Conservation (phyloP, 305 asterid genomes). For the Fraxinus floribunda region DNA sequence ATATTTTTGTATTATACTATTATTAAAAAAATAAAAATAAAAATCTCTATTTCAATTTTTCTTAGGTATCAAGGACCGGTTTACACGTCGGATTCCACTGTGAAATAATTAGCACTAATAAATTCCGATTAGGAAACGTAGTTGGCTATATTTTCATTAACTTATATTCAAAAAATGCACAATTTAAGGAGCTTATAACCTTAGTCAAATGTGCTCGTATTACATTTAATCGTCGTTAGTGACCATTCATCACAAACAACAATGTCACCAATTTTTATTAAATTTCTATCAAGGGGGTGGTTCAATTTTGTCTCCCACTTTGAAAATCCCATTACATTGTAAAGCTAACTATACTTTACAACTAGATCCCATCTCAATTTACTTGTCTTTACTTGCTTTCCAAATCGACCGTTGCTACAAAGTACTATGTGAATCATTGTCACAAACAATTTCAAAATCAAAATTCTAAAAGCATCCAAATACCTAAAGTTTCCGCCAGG, state of each 20-base stretch:
- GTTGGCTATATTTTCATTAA: background rate
- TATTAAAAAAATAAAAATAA: background rate
- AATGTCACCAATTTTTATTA: background rate
- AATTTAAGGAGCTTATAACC: background rate
- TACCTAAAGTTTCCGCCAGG: slow-evolving; percentile 1
- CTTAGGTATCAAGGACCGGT: background rate
- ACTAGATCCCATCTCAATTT: slow-evolving; percentile 10
- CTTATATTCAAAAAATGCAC: background rate
- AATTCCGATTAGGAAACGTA: background rate
- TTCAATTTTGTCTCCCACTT: background rate
- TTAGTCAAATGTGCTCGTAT: background rate
- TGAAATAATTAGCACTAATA: background rate
- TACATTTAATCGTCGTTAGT: background rate
- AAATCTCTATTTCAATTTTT: background rate
- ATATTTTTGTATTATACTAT: background rate
- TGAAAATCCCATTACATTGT: background rate
- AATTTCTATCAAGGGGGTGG: background rate
- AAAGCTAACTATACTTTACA: background rate
- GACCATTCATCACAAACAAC: background rate
- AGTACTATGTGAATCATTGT: slow-evolving; percentile 6
- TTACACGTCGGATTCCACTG: background rate
- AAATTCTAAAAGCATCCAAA: slow-evolving; percentile 18
- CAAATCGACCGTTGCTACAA: slow-evolving; percentile 33
- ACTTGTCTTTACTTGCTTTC: slow-evolving; percentile 1
- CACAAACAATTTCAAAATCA: slow-evolving; percentile 1